A percentile compares a stretch with the other conserved stretches of the same genome.
These are phyloP conservation scores for Choiromyces venosus DNA, from an alignment of 495 filamentous ascomycete genomes.

Conservation along the genomic window DNA sequence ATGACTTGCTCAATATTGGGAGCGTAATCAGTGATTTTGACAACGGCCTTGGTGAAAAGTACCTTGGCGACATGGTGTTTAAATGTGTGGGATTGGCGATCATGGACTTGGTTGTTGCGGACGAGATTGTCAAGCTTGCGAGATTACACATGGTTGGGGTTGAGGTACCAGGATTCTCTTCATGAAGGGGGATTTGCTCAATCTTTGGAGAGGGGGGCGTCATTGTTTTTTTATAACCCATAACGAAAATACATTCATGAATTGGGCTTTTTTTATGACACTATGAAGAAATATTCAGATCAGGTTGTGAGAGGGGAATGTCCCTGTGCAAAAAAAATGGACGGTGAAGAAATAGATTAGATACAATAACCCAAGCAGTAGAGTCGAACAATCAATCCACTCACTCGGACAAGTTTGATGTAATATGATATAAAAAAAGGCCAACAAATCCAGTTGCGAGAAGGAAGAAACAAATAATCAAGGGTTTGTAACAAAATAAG, in stretches of 20 bases:
- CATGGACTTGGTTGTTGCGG: conserved; percentile 75
- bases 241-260: background rate
- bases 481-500: background rate
- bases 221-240: background rate
- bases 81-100: conserved; percentile 75
- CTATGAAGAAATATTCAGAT: background rate
- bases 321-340: no score
- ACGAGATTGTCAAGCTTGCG: conserved; percentile 68
- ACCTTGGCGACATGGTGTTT: conserved; percentile 77
- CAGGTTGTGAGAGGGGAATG: no score
- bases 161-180: background rate
- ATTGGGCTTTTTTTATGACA: background rate
- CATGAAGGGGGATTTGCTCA: background rate
- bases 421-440: background rate
- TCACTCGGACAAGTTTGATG: background rate
- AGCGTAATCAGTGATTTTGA: conserved; percentile 49
- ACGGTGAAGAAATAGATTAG: background rate
- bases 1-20: conserved; percentile 72
- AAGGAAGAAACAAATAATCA: background rate
- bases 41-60: conserved; percentile 63
- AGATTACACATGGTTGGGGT: conserved; percentile 44
- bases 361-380: background rate
- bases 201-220: background rate
- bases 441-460: background rate
- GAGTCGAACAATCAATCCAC: background rate